These are phyloP conservation scores for Gracilaria caudata DNA, from an alignment of 23 red algal genomes.

Conservation along the genomic window DNA sequence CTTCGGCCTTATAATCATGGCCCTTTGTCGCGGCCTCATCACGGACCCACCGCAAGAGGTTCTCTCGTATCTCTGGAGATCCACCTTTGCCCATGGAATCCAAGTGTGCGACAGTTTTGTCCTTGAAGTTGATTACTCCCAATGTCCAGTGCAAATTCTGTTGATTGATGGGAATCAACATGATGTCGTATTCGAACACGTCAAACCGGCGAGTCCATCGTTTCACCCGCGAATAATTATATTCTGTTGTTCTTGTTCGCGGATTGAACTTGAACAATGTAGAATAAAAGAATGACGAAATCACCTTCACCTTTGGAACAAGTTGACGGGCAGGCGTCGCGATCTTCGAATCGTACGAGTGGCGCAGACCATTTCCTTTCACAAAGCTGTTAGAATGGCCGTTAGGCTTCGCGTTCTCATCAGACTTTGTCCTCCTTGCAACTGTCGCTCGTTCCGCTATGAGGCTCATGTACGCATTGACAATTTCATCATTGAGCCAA, in stretches of 20 bases:
- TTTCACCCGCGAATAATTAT: conserved; percentile 83
- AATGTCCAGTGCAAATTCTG: conserved; percentile 91
- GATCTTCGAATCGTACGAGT: background rate
- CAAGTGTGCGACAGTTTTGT: conserved; percentile 62
- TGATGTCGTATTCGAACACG: conserved; percentile 74
- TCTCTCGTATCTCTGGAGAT: conserved; percentile 55
- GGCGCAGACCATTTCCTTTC: conserved; percentile 8
- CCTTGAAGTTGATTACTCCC: conserved; percentile 77
- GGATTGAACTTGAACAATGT: conserved; percentile 64
- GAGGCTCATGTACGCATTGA: conserved; percentile 89
- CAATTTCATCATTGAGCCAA: conserved; percentile 96
- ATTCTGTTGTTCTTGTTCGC: conserved; percentile 35
- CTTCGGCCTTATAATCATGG: conserved; percentile 24
- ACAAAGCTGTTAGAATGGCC: conserved; percentile 7
- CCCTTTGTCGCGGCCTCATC: conserved; percentile 83
- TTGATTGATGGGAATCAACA: conserved; percentile 95
- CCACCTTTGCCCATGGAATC: conserved; percentile 82
- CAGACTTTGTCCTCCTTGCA: background rate
- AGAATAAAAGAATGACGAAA: conserved; percentile 91
- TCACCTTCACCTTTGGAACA: conserved; percentile 48
- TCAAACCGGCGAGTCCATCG: conserved; percentile 91
- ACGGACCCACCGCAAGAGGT: conserved; percentile 78
- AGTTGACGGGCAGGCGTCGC: background rate
- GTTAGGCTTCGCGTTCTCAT: conserved; percentile 22
- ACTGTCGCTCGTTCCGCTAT: conserved; percentile 51